These are phyloP conservation scores for Haplosporangium gracile DNA, from an alignment of 192 early-diverging fungal species.

Conservation along the genomic window DNA sequence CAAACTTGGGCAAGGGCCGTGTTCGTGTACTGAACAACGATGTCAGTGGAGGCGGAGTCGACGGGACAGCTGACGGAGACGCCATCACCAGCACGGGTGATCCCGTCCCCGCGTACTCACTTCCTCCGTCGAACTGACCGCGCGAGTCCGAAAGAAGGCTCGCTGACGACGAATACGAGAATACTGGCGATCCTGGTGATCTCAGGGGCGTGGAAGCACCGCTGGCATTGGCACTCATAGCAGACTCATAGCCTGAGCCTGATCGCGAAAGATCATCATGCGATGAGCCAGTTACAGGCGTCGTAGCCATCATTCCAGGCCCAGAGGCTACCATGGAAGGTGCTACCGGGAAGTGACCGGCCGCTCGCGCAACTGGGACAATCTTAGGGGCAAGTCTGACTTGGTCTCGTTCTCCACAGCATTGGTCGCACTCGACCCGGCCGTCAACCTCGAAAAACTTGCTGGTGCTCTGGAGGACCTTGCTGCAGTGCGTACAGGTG, in stretches of 20 bases:
- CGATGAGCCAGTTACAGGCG: not conserved
- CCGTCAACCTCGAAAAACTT: slow-evolving; percentile 60
- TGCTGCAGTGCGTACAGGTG: slow-evolving; percentile 49
- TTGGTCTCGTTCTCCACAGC: slow-evolving; percentile 41
- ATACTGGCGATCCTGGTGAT: slow-evolving; percentile 36
- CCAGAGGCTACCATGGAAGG: slow-evolving; percentile 23
- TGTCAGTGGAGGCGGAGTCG: slow-evolving; percentile 27
- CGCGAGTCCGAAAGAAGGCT: slow-evolving; percentile 5
- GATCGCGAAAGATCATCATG: slow-evolving; percentile 15
- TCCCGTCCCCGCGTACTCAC: not conserved
- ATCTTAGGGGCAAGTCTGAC: slow-evolving; percentile 38
- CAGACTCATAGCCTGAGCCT: slow-evolving; percentile 26
- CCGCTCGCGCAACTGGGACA: slow-evolving; percentile 30
- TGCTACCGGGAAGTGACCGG: slow-evolving; percentile 42
- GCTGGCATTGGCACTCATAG: slow-evolving; percentile 4
- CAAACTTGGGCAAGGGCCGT: slow-evolving; percentile 59
- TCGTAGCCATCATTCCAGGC: slow-evolving; percentile 29
- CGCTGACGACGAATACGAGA: not conserved
- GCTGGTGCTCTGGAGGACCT: slow-evolving; percentile 43
- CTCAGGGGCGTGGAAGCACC: slow-evolving; percentile 23
- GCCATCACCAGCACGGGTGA: slow-evolving; percentile 36
- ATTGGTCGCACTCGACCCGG: slow-evolving; percentile 59
- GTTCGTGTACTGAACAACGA: slow-evolving; percentile 56
- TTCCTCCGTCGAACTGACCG: not conserved
- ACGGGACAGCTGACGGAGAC: slow-evolving; percentile 21